phyloP scores from a whole-genome alignment of 1,284 basidiomycete genomes.

The Irpex sp. region DNA sequence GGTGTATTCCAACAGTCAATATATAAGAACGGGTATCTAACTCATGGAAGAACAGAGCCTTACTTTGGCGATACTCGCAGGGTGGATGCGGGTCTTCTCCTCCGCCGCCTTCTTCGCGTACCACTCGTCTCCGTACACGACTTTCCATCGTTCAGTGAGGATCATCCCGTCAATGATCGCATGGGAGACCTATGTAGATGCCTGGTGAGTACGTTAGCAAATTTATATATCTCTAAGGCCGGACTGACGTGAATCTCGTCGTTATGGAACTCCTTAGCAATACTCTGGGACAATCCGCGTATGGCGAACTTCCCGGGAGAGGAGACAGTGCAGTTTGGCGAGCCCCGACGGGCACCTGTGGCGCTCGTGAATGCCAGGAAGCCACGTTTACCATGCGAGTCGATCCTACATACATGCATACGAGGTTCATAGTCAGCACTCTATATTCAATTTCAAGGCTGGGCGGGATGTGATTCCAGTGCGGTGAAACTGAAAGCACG shows the following conservation, averaged over 20 bases:
- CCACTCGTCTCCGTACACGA: constrained; percentile 13
- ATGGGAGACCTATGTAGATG: constrained; percentile 11
- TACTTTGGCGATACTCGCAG: constrained; percentile 25
- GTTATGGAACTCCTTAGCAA: constrained; percentile 29
- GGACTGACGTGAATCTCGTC: constrained; percentile 25
- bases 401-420: constrained; percentile 6
- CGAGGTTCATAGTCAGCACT: no score
- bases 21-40: not conserved
- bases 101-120: constrained; percentile 22
- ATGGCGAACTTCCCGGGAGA: constrained; percentile 31
- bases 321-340: constrained; percentile 25
- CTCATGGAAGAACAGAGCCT: constrained; percentile 20
- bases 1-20: not conserved
- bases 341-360: constrained; percentile 26
- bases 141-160: constrained; percentile 12
- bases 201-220: no score
- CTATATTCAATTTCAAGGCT: no score
- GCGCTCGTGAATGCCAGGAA: constrained; percentile 31
- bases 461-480: not conserved
- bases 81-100: constrained; percentile 21
- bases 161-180: constrained; percentile 10
- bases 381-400: constrained; percentile 24
- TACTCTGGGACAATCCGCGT: constrained; percentile 27
- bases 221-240: not conserved
- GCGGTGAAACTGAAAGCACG: not conserved